These are phyloP conservation scores for Populus davidiana DNA, from an alignment of 345 rosid genomes.

Conservation along the genomic window DNA sequence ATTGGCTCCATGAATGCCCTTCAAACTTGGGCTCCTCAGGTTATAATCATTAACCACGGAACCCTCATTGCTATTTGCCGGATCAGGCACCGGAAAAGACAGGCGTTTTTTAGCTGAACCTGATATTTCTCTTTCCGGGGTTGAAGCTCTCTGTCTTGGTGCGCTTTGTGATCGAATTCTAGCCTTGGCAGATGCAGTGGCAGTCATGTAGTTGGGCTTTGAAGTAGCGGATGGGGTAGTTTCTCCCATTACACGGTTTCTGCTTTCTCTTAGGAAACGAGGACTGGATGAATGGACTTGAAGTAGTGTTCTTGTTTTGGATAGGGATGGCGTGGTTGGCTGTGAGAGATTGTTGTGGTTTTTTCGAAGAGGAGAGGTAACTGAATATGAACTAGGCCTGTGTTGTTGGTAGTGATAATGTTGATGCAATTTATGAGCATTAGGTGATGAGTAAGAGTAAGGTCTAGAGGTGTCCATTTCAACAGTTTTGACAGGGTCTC, in stretches of 20 bases:
- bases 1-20: neutral
- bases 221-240: neutral
- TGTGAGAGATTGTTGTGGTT: constrained; percentile 1
- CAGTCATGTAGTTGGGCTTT: constrained; percentile 20
- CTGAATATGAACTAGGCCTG: constrained; percentile 26
- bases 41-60: neutral
- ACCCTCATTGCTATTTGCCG: neutral
- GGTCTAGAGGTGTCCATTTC: constrained; percentile 19
- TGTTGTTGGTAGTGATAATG: constrained; percentile 1
- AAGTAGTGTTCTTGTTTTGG: constrained; percentile 20
- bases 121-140: constrained; percentile 13
- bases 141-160: constrained; percentile 19
- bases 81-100: neutral
- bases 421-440: neutral
- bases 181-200: constrained; percentile 23
- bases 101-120: constrained; percentile 5
- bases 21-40: constrained; percentile 13
- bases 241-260: neutral
- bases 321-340: constrained; percentile 21
- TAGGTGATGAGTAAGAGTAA: constrained; percentile 3
- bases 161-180: constrained; percentile 15
- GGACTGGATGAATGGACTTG: constrained; percentile 31
- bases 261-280: neutral
- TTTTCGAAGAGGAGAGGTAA: constrained; percentile 24
- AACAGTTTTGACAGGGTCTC: constrained; percentile 12